Evolutionary conservation across 306 rosid species (phyloP), one percentile per base, ranked within the genome.

Genomic region (Malus sylvestris): DNA sequence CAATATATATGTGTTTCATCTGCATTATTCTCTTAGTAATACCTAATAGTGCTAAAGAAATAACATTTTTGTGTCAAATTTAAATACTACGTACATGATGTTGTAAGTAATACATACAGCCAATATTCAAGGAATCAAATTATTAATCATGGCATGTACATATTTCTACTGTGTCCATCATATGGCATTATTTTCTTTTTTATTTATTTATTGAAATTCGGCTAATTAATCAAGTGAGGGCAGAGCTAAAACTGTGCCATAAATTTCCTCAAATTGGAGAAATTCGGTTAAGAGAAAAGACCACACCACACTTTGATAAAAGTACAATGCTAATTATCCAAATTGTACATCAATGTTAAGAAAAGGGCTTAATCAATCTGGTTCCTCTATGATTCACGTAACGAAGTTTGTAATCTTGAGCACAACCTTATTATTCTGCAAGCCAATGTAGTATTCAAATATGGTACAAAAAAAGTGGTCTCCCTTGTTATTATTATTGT

Each of bases 1-100:
- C 82, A 79, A 79, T 81, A 87, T 80, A 78, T 63, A 49, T 60
- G 32, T 38, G 44, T 65, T 75, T 51, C 42, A 65, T 46, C 65
- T 20, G 23, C 30, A n/a, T 4, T 10, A 60, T 60, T 22, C 30
- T 60, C 33, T 60, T 60, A 15, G 55, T 49, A 49, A 49, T 15
- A 18, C 55, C 1, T 49, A 14, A 4, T 15, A 49, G 16, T 49
- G 55, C 55, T 15, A 15, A 15, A 49, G 55, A 49, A 49, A 4
- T 4, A 16, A 49, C 53, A 49, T 49, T 46, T 46, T 49, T 49
- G 7, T 49, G 53, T 49, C 15, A 49, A 15, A 14, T 49, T 49
- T 14, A 5, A 15, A 4, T 49, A 16, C 20, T 49, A 15, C 8
- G 18, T 49, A 15, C 20, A 15, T 49, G 55, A 49, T 49, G 20